Evolutionary conservation across 768 basidiomycete genomes (phyloP).

Genomic region (Mycena filopes): DNA sequence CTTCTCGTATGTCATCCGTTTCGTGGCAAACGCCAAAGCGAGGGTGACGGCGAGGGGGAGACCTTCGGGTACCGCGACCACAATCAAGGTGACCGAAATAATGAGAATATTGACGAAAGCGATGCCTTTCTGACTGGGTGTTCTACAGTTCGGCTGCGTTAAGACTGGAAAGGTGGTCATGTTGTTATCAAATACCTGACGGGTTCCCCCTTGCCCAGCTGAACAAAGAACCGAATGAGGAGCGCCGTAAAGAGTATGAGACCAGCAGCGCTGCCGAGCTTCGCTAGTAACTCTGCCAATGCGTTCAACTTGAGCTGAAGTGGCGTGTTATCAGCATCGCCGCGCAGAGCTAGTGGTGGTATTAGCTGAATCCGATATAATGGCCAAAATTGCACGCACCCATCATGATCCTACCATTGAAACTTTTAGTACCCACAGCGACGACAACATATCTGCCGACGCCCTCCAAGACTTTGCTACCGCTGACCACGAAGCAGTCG

Average conservation of each 20-base stretch:
- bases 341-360: slow-evolving; percentile 75
- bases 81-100: slow-evolving; percentile 92
- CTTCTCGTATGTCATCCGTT: slow-evolving; percentile 97
- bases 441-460: slow-evolving; percentile 94
- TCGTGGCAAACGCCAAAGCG: slow-evolving; percentile 96
- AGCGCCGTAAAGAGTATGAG: slow-evolving; percentile 82
- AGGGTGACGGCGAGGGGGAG: slow-evolving; percentile 96
- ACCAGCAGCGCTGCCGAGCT: slow-evolving; percentile 86
- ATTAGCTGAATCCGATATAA: slow-evolving; percentile 4
- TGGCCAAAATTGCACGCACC: slow-evolving; percentile 61
- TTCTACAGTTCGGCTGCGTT: slow-evolving; percentile 52
- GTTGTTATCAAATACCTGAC: slow-evolving; percentile 52
- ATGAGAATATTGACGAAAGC: slow-evolving; percentile 94
- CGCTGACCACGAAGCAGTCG: slow-evolving; percentile 93
- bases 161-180: not conserved
- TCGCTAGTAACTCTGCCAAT: slow-evolving; percentile 95
- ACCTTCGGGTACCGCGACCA: slow-evolving; percentile 92
- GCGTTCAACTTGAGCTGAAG: slow-evolving; percentile 92
- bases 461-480: slow-evolving; percentile 94
- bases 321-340: slow-evolving; percentile 90
- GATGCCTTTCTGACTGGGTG: slow-evolving; percentile 85
- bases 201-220: slow-evolving; percentile 74
- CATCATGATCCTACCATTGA: slow-evolving; percentile 98
- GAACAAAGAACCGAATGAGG: slow-evolving; percentile 95
- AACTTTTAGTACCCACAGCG: slow-evolving; percentile 91